Evolutionary conservation across 257 asterid genomes (phyloP).

Genomic region (Solanum sitiens): DNA sequence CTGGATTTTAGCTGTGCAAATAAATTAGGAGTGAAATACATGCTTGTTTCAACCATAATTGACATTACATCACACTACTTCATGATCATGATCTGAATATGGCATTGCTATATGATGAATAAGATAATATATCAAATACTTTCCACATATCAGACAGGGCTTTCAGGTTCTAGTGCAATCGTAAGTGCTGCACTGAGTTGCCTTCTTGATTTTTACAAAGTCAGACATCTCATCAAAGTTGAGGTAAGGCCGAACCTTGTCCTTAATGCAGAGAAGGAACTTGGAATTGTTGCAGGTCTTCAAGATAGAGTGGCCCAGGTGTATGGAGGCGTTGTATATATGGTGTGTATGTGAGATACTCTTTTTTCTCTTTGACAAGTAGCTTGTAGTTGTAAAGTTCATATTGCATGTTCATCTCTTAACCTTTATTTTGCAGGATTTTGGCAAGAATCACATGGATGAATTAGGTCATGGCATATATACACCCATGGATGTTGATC

Average conservation of each 20-base stretch:
- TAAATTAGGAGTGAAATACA: not conserved
- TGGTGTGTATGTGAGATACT: slow-evolving; percentile 36
- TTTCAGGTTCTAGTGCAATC: slow-evolving; percentile 96
- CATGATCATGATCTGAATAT: not conserved
- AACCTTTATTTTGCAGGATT: slow-evolving; percentile 39
- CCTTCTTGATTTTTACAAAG: slow-evolving; percentile 85
- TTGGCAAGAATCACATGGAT: slow-evolving; percentile 70
- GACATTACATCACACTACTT: not conserved
- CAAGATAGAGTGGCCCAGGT: slow-evolving; percentile 98
- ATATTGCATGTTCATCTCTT: not conserved
- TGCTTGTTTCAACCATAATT: not conserved
- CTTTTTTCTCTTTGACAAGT: not conserved
- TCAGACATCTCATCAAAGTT: slow-evolving; percentile 68
- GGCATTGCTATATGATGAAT: not conserved
- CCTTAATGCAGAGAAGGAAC: slow-evolving; percentile 88
- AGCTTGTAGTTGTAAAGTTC: not conserved
- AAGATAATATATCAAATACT: not conserved
- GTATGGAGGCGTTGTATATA: slow-evolving; percentile 88
- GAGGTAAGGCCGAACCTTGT: slow-evolving; percentile 83
- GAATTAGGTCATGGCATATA: slow-evolving; percentile 75
- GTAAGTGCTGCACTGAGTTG: slow-evolving; percentile 96
- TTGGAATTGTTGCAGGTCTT: slow-evolving; percentile 96
- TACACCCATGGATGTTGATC: slow-evolving; percentile 51
- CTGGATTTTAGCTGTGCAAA: not conserved
- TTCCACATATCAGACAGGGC: slow-evolving; percentile 69